Evolutionary conservation across 2,329 filamentous ascomycete species (phyloP).

Genomic region (Colletotrichum trifolii): DNA sequence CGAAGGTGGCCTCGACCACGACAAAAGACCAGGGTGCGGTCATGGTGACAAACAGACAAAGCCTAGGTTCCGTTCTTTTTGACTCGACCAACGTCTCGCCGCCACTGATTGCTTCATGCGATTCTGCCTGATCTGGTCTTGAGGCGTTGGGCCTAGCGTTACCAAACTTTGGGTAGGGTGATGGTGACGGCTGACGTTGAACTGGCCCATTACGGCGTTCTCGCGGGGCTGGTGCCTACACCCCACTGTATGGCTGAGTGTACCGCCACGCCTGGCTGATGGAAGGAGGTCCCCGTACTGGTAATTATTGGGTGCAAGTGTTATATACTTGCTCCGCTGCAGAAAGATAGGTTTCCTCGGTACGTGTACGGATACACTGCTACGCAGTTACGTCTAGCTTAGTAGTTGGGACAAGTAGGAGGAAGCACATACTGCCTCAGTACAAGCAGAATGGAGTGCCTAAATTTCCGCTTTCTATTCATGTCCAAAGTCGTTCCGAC

Average conservation of each 20-base stretch:
- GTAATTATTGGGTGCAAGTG: too few relatives aligned
- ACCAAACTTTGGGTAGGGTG: constrained; percentile 10
- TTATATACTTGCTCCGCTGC: too few relatives aligned
- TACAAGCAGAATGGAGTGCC: neutral
- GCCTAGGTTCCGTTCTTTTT: neutral
- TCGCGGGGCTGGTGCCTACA: too few relatives aligned
- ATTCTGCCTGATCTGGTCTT: constrained; percentile 14
- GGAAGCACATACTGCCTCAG: too few relatives aligned
- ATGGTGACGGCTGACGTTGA: neutral
- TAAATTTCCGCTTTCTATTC: constrained; percentile 16
- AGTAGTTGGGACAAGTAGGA: too few relatives aligned
- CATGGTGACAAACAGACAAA: constrained; percentile 19
- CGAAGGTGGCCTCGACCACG: constrained; percentile 17
- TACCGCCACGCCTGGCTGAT: too few relatives aligned
- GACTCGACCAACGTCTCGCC: constrained; percentile 9
- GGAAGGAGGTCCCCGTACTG: too few relatives aligned
- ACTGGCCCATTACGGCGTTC: neutral
- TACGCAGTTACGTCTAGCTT: too few relatives aligned
- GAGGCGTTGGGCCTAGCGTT: constrained; percentile 13
- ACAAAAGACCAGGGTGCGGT: constrained; percentile 9
- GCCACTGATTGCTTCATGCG: constrained; percentile 9
- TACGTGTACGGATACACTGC: too few relatives aligned
- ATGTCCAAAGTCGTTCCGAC: constrained; percentile 6
- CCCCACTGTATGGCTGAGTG: too few relatives aligned
- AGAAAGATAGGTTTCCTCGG: too few relatives aligned